A percentile compares a stretch with the other conserved stretches of the same genome.
These are phyloP conservation scores for Ambrosiella xylebori DNA, from an alignment of 2,329 filamentous ascomycete genomes.

Conservation along the genomic window DNA sequence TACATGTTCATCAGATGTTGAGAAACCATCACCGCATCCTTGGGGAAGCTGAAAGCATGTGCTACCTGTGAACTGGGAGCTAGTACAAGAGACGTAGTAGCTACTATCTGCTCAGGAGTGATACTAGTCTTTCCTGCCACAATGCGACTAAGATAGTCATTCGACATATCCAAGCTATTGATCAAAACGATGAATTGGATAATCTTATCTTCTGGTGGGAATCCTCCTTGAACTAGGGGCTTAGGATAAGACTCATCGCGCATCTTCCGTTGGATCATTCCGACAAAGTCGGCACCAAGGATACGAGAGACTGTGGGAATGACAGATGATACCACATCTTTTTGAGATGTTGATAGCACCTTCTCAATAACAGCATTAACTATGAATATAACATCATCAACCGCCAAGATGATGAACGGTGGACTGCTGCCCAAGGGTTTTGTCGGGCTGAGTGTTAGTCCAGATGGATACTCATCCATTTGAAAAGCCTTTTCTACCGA, in stretches of 20 bases:
- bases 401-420: conserved; percentile 83
- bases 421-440: conserved; percentile 58
- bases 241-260: conserved; percentile 86
- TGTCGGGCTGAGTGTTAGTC: conserved; percentile 58
- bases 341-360: conserved; percentile 70
- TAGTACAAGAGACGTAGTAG: not conserved
- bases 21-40: conserved; percentile 54
- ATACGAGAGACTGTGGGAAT: conserved; percentile 65
- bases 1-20: conserved; percentile 53
- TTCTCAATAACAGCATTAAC: conserved; percentile 82
- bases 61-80: conserved; percentile 29
- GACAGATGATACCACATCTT: conserved; percentile 58
- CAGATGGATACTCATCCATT: conserved; percentile 70
- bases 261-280: conserved; percentile 97
- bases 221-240: conserved; percentile 55
- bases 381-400: conserved; percentile 99
- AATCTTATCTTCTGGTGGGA: conserved; percentile 77
- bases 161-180: conserved; percentile 86
- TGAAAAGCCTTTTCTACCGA: conserved; percentile 97
- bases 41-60: conserved; percentile 62
- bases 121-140: conserved; percentile 47
- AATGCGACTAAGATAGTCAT: conserved; percentile 80
- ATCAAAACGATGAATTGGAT: conserved; percentile 81
- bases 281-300: conserved; percentile 76
- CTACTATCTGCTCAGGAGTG: conserved; percentile 20